phyloP scores from a whole-genome alignment of 202 grass and related monocot species.

The Carex arenaria region DNA sequence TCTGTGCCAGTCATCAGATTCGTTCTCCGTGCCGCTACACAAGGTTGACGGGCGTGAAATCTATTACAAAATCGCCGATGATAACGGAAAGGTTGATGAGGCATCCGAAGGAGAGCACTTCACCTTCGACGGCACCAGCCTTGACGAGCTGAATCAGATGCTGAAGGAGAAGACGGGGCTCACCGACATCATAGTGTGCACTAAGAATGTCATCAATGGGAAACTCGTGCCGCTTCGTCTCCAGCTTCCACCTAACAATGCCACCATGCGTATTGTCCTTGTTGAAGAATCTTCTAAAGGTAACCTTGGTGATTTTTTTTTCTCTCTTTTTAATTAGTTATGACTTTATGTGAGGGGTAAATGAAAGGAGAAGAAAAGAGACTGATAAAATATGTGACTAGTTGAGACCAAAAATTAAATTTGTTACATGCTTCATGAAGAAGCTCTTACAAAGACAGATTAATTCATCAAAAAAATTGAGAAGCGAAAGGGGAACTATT shows the following conservation, averaged over 20 bases:
- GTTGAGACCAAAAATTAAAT: background rate
- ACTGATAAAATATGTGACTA: background rate
- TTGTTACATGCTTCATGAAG: background rate
- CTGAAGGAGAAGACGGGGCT: conserved; percentile 49
- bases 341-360: background rate
- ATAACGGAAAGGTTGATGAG: conserved; percentile 31
- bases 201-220: conserved; percentile 33
- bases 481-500: background rate
- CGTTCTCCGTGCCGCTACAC: conserved; percentile 40
- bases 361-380: background rate
- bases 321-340: background rate
- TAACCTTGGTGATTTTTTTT: background rate
- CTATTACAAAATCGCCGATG: conserved; percentile 53
- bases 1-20: conserved; percentile 41
- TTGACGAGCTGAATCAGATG: conserved; percentile 47
- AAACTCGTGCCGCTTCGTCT: conserved; percentile 57
- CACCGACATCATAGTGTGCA: conserved; percentile 50
- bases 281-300: conserved; percentile 51
- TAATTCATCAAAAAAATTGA: background rate
- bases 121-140: conserved; percentile 53
- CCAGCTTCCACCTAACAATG: conserved; percentile 66
- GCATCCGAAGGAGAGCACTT: conserved; percentile 27
- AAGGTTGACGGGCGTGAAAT: conserved; percentile 62
- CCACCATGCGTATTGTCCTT: conserved; percentile 50
- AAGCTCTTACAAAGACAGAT: background rate